These are phyloP conservation scores for Penicillium sp. DNA, from an alignment of 2,329 filamentous ascomycete species.

Conservation along the genomic window DNA sequence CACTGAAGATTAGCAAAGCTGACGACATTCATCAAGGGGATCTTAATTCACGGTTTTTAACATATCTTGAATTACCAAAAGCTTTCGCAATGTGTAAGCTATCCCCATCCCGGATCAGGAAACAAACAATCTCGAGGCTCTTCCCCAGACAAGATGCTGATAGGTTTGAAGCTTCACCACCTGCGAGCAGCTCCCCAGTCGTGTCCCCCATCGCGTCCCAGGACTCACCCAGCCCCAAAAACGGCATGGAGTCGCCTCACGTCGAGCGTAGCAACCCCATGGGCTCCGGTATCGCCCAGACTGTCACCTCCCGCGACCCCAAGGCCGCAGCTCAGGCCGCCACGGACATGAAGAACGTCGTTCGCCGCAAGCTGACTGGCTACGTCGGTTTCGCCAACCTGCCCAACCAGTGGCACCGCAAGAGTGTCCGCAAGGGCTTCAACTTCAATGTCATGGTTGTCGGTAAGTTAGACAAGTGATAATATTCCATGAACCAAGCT, in stretches of 20 bases:
- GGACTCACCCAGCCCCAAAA: conserved; percentile 43
- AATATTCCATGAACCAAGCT: conserved; percentile 2
- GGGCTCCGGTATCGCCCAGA: conserved; percentile 55
- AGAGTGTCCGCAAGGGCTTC: conserved; percentile 99
- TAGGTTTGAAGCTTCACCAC: conserved; percentile 34
- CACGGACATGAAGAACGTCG: conserved; percentile 85
- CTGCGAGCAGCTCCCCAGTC: conserved; percentile 34
- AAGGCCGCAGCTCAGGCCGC: conserved; percentile 56
- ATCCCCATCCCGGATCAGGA: not conserved
- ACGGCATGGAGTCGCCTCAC: conserved; percentile 54
- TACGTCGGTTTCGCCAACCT: conserved; percentile 99
- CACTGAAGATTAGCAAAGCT: conserved; percentile 7
- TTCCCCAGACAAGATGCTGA: conserved; percentile 19
- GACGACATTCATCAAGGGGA: conserved; percentile 29
- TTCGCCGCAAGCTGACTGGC: conserved; percentile 94
- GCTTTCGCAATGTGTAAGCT: conserved; percentile 42
- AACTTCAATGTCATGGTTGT: conserved; percentile 99
- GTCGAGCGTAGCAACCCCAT: conserved; percentile 60
- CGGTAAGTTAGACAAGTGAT: conserved; percentile 62
- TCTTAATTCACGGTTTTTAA: conserved; percentile 22
- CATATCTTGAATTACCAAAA: conserved; percentile 21
- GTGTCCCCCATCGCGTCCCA: conserved; percentile 34
- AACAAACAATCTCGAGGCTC: not conserved
- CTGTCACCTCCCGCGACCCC: conserved; percentile 63
- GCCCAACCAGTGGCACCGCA: conserved; percentile 99